Conservation (phyloP, 208 protist species). For the Leishmania lainsoni region DNA sequence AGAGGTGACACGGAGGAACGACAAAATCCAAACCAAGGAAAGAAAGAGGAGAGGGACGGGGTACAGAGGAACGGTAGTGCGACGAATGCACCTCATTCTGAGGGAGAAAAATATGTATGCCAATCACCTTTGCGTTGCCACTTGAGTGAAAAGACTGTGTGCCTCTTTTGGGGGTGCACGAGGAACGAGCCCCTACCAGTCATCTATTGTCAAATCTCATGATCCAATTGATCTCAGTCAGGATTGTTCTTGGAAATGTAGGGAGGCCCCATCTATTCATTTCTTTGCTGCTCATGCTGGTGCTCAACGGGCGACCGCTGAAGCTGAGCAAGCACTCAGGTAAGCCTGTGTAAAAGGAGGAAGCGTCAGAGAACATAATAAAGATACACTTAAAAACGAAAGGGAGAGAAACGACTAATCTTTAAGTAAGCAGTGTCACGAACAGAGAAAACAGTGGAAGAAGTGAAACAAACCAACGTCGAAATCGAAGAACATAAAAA, state of each 20-base stretch:
- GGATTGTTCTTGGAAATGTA: background rate
- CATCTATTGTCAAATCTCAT: background rate
- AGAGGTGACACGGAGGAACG: background rate
- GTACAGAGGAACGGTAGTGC: background rate
- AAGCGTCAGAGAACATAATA: constrained; percentile 3
- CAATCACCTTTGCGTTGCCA: background rate
- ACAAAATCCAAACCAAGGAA: constrained; percentile 4
- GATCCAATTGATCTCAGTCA: background rate
- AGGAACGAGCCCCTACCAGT: background rate
- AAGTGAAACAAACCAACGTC: background rate
- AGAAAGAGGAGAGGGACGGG: background rate
- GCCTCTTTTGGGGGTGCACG: background rate
- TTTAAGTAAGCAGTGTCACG: background rate
- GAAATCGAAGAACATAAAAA: constrained; percentile 2
- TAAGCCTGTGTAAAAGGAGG: background rate
- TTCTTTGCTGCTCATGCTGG: background rate
- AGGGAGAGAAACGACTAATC: background rate
- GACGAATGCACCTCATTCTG: background rate
- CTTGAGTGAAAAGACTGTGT: background rate
- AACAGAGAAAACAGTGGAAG: constrained; percentile 9
- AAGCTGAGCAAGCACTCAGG: background rate
- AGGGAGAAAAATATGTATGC: background rate
- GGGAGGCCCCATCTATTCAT: background rate
- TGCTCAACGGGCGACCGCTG: background rate
- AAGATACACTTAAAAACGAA: background rate